These are phyloP conservation scores for Nitzschia sp. DNA, from an alignment of 108 stramenopile genomes.

Conservation along the genomic window DNA sequence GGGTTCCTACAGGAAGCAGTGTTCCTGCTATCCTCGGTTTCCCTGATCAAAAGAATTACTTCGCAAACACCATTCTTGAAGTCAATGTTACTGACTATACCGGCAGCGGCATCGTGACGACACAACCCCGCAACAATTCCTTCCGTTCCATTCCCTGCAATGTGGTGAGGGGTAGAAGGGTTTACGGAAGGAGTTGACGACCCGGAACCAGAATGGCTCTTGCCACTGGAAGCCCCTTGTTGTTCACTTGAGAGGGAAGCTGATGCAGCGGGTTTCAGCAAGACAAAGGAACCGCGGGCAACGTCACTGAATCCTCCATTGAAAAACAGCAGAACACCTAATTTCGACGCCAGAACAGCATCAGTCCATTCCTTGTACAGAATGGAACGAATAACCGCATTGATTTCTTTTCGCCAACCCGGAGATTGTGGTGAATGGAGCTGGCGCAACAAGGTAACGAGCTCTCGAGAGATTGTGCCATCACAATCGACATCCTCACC, in stretches of 20 bases:
- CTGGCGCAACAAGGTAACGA: conserved; percentile 58
- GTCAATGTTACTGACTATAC: conserved; percentile 75
- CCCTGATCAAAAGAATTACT: conserved; percentile 54
- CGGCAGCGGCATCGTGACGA: conserved; percentile 55
- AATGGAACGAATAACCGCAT: conserved; percentile 14
- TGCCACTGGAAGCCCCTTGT: conserved; percentile 30
- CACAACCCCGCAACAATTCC: conserved; percentile 71
- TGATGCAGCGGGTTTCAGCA: conserved; percentile 65
- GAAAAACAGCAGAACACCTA: conserved; percentile 69
- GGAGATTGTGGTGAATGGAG: conserved; percentile 39
- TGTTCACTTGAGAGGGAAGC: conserved; percentile 48
- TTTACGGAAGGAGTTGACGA: conserved; percentile 18
- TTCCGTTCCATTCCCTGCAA: conserved; percentile 74
- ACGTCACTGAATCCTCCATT: conserved; percentile 51
- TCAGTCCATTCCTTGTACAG: neutral
- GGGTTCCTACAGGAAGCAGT: neutral
- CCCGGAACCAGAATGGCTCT: conserved; percentile 26
- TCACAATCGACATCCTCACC: conserved; percentile 19
- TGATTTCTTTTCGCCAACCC: conserved; percentile 40
- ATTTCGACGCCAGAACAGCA: conserved; percentile 3
- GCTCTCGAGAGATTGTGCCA: conserved; percentile 41
- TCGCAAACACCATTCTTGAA: conserved; percentile 70
- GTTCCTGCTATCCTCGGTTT: neutral
- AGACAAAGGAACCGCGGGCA: conserved; percentile 51
- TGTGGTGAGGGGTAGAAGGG: conserved; percentile 43